These are phyloP conservation scores for Cyberlindnera meyerae DNA, from an alignment of 805 yeast genomes.

Conservation along the genomic window DNA sequence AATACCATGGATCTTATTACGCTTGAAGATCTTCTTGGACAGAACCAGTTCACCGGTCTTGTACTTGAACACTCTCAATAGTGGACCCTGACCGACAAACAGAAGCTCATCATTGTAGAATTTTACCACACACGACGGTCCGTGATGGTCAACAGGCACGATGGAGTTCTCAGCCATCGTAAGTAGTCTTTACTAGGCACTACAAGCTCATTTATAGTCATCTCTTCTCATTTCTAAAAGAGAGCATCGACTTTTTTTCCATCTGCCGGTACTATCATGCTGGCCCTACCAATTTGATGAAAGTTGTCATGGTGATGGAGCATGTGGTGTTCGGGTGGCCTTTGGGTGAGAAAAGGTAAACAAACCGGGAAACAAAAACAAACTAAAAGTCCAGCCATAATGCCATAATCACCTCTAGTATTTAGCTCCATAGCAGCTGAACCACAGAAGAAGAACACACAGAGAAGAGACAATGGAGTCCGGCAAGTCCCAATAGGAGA, in stretches of 20 bases:
- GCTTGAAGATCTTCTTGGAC: constrained; percentile 46
- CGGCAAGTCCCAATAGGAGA: too few species aligned
- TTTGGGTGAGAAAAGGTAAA: constrained; percentile 1
- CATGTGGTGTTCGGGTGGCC: constrained; percentile 4
- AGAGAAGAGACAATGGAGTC: too few species aligned
- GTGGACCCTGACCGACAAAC: constrained; percentile 70
- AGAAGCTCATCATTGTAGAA: constrained; percentile 31
- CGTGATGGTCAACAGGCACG: constrained; percentile 16
- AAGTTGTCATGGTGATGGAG: constrained; percentile 5
- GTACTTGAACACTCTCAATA: constrained; percentile 49
- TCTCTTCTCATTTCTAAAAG: too few species aligned
- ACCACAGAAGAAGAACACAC: too few species aligned
- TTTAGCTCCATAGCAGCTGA: too few species aligned
- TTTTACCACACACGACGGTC: constrained; percentile 14
- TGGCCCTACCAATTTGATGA: background rate
- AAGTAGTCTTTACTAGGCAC: too few species aligned
- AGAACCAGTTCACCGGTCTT: constrained; percentile 33
- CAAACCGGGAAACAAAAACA: constrained; percentile 2
- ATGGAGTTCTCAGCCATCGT: constrained; percentile 3
- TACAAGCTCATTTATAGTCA: too few species aligned
- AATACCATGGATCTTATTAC: constrained; percentile 83
- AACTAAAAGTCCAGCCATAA: too few species aligned
- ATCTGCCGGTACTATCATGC: too few species aligned
- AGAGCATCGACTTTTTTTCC: too few species aligned
- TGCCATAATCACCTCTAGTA: too few species aligned